These are phyloP conservation scores for Solanum hybrid DNA, from an alignment of 305 asterid species.

Conservation along the genomic window DNA sequence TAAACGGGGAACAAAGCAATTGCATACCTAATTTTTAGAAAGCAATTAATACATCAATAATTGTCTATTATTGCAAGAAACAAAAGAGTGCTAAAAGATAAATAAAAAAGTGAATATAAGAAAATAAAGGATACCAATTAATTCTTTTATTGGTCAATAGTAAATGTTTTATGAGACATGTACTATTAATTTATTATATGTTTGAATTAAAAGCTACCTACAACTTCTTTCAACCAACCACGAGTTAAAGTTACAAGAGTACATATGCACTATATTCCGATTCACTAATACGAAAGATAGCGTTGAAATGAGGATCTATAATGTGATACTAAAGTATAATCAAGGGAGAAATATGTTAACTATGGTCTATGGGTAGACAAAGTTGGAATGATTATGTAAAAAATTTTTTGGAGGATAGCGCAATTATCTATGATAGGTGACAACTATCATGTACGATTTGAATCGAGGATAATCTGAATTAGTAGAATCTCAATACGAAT, in stretches of 20 bases:
- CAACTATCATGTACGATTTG: too few relatives aligned
- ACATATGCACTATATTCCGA: background rate
- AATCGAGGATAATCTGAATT: rapidly evolving
- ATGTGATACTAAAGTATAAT: too few relatives aligned
- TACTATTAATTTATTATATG: background rate
- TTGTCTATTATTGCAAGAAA: background rate
- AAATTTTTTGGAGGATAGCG: background rate
- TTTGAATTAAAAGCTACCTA: background rate
- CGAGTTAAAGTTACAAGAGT: background rate
- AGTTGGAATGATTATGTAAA: background rate
- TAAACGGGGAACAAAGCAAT: background rate
- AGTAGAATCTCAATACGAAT: background rate
- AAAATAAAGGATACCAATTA: background rate
- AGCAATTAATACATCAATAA: background rate
- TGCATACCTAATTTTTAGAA: background rate
- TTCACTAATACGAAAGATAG: too few relatives aligned
- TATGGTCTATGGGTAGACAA: too few relatives aligned
- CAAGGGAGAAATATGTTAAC: rapidly evolving
- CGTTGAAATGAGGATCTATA: too few relatives aligned
- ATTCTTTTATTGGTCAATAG: background rate
- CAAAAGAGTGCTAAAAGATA: background rate
- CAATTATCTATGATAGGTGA: background rate
- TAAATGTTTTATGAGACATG: background rate
- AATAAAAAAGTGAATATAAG: background rate
- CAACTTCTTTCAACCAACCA: background rate